Percentiles rank a stretch among this genome's conserved stretches.
phyloP scores from a whole-genome alignment of 208 protist genomes.

The Wallacemonas sp. region DNA sequence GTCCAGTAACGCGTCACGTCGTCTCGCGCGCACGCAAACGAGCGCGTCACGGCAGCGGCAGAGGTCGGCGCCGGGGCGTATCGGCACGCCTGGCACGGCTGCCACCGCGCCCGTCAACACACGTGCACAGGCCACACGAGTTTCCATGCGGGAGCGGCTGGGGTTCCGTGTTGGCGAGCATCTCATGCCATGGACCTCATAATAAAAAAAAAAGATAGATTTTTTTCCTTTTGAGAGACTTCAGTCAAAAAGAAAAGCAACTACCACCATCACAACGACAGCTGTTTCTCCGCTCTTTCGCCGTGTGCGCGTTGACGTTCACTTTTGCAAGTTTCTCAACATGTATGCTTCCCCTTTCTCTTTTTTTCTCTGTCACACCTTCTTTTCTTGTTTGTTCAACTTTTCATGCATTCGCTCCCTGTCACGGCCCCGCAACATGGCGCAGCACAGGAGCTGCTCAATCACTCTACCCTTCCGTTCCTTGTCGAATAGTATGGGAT shows the following conservation, averaged over 20 bases:
- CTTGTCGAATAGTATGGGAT: too few species aligned
- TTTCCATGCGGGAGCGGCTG: slow-evolving; percentile 19
- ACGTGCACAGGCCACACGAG: slow-evolving; percentile 7
- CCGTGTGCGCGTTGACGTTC: too few species aligned
- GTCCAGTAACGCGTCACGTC: background rate
- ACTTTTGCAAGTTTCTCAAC: too few species aligned
- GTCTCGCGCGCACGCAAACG: background rate
- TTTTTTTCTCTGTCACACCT: slow-evolving; percentile 16
- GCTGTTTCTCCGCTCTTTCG: too few species aligned
- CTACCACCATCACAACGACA: too few species aligned
- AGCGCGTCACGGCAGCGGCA: background rate
- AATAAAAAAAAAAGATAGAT: background rate
- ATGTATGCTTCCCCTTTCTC: too few species aligned
- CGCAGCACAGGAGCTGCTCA: too few species aligned
- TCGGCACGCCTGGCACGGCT: background rate
- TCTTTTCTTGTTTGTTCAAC: slow-evolving; percentile 17
- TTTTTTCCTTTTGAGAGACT: too few species aligned
- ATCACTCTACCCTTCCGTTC: too few species aligned
- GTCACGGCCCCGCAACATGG: too few species aligned
- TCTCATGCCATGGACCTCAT: slow-evolving; percentile 46
- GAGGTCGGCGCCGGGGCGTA: background rate
- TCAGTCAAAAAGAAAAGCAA: too few species aligned
- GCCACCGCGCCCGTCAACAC: slow-evolving; percentile 11
- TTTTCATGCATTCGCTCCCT: too few species aligned
- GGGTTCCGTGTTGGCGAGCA: slow-evolving; percentile 34